Evolutionary conservation across 2,329 filamentous ascomycete genomes (phyloP), one percentile per base, ranked within the genome.

Genomic region (Diaporthe capsici): DNA sequence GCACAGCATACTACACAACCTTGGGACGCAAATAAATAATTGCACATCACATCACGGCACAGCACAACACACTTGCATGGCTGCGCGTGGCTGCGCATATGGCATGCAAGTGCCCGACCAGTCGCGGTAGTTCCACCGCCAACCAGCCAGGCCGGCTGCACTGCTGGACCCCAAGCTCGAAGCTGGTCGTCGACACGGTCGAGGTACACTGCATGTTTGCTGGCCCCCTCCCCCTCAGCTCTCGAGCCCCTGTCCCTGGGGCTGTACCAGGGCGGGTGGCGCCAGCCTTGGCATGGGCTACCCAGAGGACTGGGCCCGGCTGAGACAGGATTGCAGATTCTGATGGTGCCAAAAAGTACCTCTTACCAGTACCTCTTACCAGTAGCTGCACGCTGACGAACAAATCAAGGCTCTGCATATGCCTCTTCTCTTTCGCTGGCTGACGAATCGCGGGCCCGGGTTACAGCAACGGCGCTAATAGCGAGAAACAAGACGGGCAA

Each of bases 271-370:
- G 71, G 71, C 65, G 71, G 71, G 71, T 63, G 71, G 71, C 71
- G 71, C 71, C 71, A 73, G 58, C 37, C 71, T 73, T 65, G 65
- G 65, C 65, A 53, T 53, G 47, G 44, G 44, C 58, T 42, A 75
- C 73, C 75, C 75, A 76, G 73, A 72, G 73, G 44, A 71, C 57
- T 75, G 75, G 75, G 75, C 61, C 73, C 70, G 73, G 75, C 75
- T 76, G 75, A 76, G 75, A 73, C 75, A 76, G 31, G 34, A 72
- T 39, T 39, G 51, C 58, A 42, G 39, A 51, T 57, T 73, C 58
- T 53, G 71, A 42, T 73, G 34, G 58, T 65, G 58, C 71, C 65
- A 70, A 73, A 73, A 61, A 55, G 58, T 55, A 55, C 47, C 53
- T 65, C 37, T 8, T 12, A 17, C 5, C 47, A 31, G 57, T 73